Percentiles rank a stretch among this genome's conserved stretches.
Evolutionary conservation across 192 early-diverging fungal species (phyloP).

Genomic region (Coemansia guatemalensis): DNA sequence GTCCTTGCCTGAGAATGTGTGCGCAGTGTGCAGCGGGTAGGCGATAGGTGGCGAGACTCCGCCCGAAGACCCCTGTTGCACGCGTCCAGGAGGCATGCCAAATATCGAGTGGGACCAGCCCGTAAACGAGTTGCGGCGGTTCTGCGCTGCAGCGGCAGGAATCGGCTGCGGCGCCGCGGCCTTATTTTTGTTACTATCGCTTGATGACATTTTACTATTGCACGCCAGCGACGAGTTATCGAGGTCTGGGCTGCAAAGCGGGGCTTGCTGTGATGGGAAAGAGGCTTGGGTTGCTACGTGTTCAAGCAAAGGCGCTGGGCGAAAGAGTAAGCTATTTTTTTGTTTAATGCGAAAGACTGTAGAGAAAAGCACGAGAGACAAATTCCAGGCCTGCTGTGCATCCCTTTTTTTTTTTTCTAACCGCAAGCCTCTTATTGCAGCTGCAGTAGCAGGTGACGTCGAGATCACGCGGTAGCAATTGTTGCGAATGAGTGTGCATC

Average conservation of each 20-base stretch:
- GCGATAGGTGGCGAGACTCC: slow-evolving; percentile 4
- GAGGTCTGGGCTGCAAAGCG: background rate
- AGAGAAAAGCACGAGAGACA: background rate
- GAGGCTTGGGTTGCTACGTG: background rate
- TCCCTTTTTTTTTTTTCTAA: background rate
- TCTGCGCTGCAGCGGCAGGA: slow-evolving; percentile 11
- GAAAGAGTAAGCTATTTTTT: background rate
- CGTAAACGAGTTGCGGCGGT: slow-evolving; percentile 38
- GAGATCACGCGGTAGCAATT: slow-evolving; percentile 13
- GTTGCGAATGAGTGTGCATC: slow-evolving; percentile 2
- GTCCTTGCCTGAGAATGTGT: slow-evolving; percentile 2
- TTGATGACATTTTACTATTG: background rate
- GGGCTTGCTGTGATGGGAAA: background rate
- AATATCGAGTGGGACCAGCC: slow-evolving; percentile 41
- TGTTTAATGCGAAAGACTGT: background rate
- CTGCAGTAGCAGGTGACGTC: slow-evolving; percentile 20
- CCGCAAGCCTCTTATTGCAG: background rate
- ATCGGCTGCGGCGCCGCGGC: slow-evolving; percentile 33
- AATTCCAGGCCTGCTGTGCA: background rate
- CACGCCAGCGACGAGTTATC: background rate
- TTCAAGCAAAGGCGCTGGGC: background rate
- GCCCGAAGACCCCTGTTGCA: slow-evolving; percentile 7
- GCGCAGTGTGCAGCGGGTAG: slow-evolving; percentile 4
- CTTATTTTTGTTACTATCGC: slow-evolving; percentile 8
- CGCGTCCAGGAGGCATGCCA: slow-evolving; percentile 10